Conservation (phyloP, 176 grass and related monocot genomes). For the Zea luxurians region DNA sequence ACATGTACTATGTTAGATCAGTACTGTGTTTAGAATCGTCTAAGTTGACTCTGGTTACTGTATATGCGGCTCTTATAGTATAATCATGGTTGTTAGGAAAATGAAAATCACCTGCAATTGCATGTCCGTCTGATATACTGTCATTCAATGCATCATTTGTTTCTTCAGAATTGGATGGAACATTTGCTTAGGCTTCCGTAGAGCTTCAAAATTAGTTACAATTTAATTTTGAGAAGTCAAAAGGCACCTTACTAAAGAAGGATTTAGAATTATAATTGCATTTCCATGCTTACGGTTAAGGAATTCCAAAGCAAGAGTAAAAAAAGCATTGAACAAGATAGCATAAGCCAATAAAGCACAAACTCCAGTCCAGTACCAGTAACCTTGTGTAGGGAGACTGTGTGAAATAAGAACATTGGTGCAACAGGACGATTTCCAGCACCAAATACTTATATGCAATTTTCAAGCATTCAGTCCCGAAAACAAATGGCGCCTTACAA, state of each 20-base stretch:
- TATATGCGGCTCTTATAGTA: background rate
- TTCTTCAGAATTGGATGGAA: too few species aligned
- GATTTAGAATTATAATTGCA: background rate
- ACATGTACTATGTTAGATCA: too few species aligned
- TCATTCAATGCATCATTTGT: too few species aligned
- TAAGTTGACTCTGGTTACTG: too few species aligned
- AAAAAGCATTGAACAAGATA: slow-evolving; percentile 56
- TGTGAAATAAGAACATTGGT: slow-evolving; percentile 46
- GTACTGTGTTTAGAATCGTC: too few species aligned
- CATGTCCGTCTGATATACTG: too few species aligned
- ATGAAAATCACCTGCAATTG: slow-evolving; percentile 31
- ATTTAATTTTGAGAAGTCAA: slow-evolving; percentile 13
- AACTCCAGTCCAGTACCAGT: too few species aligned
- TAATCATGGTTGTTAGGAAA: background rate
- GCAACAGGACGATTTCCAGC: slow-evolving; percentile 51
- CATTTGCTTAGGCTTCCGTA: slow-evolving; percentile 5
- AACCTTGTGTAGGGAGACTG: slow-evolving; percentile 32
- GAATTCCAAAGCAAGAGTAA: slow-evolving; percentile 55
- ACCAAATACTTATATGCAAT: slow-evolving; percentile 24
- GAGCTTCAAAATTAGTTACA: slow-evolving; percentile 37
- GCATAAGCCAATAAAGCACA: too few species aligned
- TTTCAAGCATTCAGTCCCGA: too few species aligned
- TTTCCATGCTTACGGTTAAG: slow-evolving; percentile 59
- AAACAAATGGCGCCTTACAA: too few species aligned
- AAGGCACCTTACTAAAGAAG: background rate